Evolutionary conservation across 2,329 filamentous ascomycete genomes (phyloP).

Genomic region (Hymenoscyphus albidus): DNA sequence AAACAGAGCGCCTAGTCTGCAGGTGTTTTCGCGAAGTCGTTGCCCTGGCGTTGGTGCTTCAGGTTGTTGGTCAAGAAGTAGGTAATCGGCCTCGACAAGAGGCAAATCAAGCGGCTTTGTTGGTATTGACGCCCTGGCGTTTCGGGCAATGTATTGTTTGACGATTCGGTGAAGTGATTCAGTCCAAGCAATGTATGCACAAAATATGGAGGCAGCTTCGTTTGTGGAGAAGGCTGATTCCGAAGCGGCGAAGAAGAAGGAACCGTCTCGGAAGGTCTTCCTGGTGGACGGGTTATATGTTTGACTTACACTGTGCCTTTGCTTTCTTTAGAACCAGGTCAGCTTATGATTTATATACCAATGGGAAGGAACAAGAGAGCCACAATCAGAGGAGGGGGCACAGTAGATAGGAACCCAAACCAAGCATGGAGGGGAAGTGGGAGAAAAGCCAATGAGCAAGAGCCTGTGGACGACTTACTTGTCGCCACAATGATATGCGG

Average conservation of each 20-base stretch:
- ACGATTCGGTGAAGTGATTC: not conserved
- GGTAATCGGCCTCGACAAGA: slow-evolving; percentile 9
- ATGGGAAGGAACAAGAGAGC: slow-evolving; percentile 6
- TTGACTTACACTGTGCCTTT: slow-evolving; percentile 14
- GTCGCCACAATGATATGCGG: slow-evolving; percentile 6
- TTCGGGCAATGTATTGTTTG: not conserved
- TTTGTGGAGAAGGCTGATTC: not conserved
- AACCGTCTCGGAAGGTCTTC: not conserved
- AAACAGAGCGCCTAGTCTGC: slow-evolving; percentile 17
- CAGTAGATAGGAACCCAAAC: slow-evolving; percentile 8
- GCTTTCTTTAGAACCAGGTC: slow-evolving; percentile 6
- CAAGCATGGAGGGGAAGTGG: not conserved
- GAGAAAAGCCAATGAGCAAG: not conserved
- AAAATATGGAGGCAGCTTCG: not conserved
- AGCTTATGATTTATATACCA: slow-evolving; percentile 1
- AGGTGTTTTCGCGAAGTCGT: slow-evolving; percentile 9
- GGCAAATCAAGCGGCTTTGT: not conserved
- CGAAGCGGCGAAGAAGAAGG: not conserved
- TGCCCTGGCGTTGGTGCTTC: not conserved
- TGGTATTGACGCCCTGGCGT: not conserved
- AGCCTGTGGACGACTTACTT: slow-evolving; percentile 12
- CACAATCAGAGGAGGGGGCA: slow-evolving; percentile 8
- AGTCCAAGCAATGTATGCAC: slow-evolving; percentile 9
- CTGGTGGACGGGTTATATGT: slow-evolving; percentile 1
- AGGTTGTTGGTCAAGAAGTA: not conserved